A percentile compares a stretch with the other conserved stretches of the same genome.
Conservation (phyloP, 805 yeast genomes). For the Yarrowia sp. region DNA sequence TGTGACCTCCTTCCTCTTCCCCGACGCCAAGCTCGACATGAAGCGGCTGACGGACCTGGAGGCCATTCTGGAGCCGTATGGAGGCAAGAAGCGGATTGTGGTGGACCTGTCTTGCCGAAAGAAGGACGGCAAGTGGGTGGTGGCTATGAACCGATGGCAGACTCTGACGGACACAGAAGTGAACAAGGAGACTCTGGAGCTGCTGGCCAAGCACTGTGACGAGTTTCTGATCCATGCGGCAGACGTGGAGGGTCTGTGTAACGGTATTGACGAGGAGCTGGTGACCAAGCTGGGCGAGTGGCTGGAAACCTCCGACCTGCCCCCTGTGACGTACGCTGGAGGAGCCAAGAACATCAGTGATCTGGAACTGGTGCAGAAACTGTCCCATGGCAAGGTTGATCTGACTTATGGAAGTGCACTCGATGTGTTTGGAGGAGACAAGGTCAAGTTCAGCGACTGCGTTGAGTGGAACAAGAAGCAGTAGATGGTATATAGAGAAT, state of each 20-base stretch:
- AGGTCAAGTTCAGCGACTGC: conserved; percentile 78
- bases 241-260: conserved; percentile 95
- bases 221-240: conserved; percentile 97
- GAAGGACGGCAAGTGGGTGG: conserved; percentile 72
- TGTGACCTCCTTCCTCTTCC: conserved; percentile 90
- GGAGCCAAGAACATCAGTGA: conserved; percentile 85
- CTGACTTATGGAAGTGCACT: conserved; percentile 91
- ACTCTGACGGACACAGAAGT: conserved; percentile 74
- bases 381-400: conserved; percentile 86
- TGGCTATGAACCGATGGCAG: conserved; percentile 99
- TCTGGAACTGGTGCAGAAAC: conserved; percentile 64
- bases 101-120: conserved; percentile 88
- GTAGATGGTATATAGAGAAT: background rate
- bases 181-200: conserved; percentile 58
- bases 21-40: conserved; percentile 60
- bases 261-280: conserved; percentile 85
- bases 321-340: conserved; percentile 91
- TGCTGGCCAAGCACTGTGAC: conserved; percentile 69
- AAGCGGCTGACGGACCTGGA: conserved; percentile 62
- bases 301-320: conserved; percentile 56
- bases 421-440: conserved; percentile 90
- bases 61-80: conserved; percentile 51
- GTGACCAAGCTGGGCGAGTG: conserved; percentile 78
- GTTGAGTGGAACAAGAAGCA: conserved; percentile 67
- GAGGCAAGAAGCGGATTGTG: conserved; percentile 70